phyloP scores from a whole-genome alignment of 2,329 filamentous ascomycete genomes.

The Nothophaeocryptopus gaeumannii region DNA sequence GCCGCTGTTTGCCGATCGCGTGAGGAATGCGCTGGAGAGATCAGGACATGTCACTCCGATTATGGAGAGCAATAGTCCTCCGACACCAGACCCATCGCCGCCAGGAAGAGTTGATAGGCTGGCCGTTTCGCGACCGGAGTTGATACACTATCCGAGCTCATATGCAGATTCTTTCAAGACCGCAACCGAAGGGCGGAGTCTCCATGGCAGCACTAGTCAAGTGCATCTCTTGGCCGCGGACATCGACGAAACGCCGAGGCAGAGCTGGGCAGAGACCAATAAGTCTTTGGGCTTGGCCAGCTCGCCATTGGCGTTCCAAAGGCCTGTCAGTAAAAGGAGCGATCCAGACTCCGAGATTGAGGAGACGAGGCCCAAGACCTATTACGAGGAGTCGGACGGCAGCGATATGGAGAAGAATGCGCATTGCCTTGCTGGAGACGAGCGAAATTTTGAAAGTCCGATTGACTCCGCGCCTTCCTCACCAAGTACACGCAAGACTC shows the following conservation, averaged over 20 bases:
- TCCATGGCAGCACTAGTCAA: slow-evolving; percentile 26
- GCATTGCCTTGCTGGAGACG: slow-evolving; percentile 11
- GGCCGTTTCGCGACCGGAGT: slow-evolving; percentile 19
- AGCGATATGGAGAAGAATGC: slow-evolving; percentile 19
- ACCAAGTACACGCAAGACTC: slow-evolving; percentile 9
- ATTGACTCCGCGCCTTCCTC: slow-evolving; percentile 8
- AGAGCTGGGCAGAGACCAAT: slow-evolving; percentile 13
- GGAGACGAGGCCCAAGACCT: slow-evolving; percentile 17
- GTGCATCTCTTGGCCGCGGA: slow-evolving; percentile 12
- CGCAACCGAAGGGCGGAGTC: slow-evolving; percentile 42
- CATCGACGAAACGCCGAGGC: slow-evolving; percentile 8
- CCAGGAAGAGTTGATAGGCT: slow-evolving; percentile 22
- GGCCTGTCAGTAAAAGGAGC: slow-evolving; percentile 2
- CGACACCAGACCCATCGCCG: slow-evolving; percentile 38
- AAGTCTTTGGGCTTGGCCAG: slow-evolving; percentile 10
- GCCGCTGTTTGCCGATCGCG: slow-evolving; percentile 42
- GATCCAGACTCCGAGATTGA: slow-evolving; percentile 13
- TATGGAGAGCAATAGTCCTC: slow-evolving; percentile 35
- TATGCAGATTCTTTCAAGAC: slow-evolving; percentile 49
- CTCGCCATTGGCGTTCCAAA: slow-evolving; percentile 6
- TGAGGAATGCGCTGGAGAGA: slow-evolving; percentile 38
- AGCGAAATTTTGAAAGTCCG: slow-evolving; percentile 1
- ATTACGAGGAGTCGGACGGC: slow-evolving; percentile 21
- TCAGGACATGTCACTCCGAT: slow-evolving; percentile 42
- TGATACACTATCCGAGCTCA: slow-evolving; percentile 36